Evolutionary conservation across 2,329 filamentous ascomycete genomes (phyloP).

Genomic region (Zasmidium angulare): DNA sequence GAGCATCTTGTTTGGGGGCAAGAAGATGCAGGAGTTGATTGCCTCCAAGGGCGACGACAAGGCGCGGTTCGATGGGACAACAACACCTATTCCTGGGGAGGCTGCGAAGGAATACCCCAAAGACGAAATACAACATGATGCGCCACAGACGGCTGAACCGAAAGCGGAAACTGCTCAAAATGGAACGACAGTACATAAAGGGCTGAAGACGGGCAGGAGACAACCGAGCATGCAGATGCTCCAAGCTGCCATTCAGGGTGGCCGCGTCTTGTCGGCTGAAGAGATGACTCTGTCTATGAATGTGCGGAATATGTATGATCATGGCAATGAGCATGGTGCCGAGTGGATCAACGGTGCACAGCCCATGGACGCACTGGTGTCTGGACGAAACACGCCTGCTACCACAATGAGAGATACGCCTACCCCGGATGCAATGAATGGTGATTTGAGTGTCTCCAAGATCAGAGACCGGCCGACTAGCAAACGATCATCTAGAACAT

Average conservation of each 20-base stretch:
- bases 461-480: slow-evolving; percentile 3
- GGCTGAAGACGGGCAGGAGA: slow-evolving; percentile 30
- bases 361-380: slow-evolving; percentile 5
- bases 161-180: slow-evolving; percentile 2
- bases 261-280: slow-evolving; percentile 60
- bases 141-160: background rate
- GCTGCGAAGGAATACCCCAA: background rate
- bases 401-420: slow-evolving; percentile 5
- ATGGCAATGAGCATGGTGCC: slow-evolving; percentile 57
- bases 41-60: slow-evolving; percentile 23
- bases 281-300: slow-evolving; percentile 63
- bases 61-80: background rate
- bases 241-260: slow-evolving; percentile 34
- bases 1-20: slow-evolving; percentile 58
- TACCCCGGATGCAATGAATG: slow-evolving; percentile 11
- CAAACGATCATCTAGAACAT: slow-evolving; percentile 13
- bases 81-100: slow-evolving; percentile 5
- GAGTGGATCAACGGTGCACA: slow-evolving; percentile 37
- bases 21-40: slow-evolving; percentile 43
- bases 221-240: slow-evolving; percentile 39
- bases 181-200: background rate
- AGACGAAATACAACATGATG: background rate
- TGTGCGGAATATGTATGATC: slow-evolving; percentile 64
- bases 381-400: slow-evolving; percentile 14
- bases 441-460: slow-evolving; percentile 3